These are phyloP conservation scores for Lolium multiflorum DNA, from an alignment of 176 grass and related monocot genomes.

Conservation along the genomic window DNA sequence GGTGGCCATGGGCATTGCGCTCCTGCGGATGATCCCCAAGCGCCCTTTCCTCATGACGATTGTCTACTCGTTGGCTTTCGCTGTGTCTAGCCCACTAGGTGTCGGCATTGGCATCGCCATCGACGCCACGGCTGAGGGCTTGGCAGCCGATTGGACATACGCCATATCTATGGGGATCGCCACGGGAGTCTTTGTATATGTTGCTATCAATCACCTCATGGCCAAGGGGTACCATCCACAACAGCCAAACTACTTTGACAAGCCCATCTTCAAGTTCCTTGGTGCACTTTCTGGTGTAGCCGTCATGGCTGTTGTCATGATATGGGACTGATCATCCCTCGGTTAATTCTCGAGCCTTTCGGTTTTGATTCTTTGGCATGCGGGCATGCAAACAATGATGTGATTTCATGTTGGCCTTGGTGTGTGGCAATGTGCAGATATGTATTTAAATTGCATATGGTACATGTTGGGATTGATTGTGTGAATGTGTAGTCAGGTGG, in stretches of 20 bases:
- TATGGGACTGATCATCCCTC: slow-evolving; percentile 57
- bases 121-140: slow-evolving; percentile 52
- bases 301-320: slow-evolving; percentile 75
- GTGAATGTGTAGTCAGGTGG: not conserved
- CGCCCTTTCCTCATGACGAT: slow-evolving; percentile 59
- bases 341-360: no score
- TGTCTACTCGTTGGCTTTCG: slow-evolving; percentile 65
- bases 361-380: not conserved
- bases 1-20: slow-evolving; percentile 81
- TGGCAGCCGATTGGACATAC: slow-evolving; percentile 59
- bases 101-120: slow-evolving; percentile 74
- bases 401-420: not conserved
- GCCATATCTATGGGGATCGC: slow-evolving; percentile 69
- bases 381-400: not conserved
- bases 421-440: not conserved
- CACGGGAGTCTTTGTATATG: slow-evolving; percentile 78
- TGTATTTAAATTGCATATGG: not conserved
- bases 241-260: slow-evolving; percentile 54
- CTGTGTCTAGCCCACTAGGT: slow-evolving; percentile 64
- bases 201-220: slow-evolving; percentile 85
- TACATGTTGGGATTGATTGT: not conserved
- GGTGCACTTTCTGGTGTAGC: slow-evolving; percentile 56
- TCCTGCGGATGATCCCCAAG: slow-evolving; percentile 61
- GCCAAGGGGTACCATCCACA: slow-evolving; percentile 68
- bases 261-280: slow-evolving; percentile 62